Conservation (phyloP, 129 eudicot species). For the Artemisia argyi region DNA sequence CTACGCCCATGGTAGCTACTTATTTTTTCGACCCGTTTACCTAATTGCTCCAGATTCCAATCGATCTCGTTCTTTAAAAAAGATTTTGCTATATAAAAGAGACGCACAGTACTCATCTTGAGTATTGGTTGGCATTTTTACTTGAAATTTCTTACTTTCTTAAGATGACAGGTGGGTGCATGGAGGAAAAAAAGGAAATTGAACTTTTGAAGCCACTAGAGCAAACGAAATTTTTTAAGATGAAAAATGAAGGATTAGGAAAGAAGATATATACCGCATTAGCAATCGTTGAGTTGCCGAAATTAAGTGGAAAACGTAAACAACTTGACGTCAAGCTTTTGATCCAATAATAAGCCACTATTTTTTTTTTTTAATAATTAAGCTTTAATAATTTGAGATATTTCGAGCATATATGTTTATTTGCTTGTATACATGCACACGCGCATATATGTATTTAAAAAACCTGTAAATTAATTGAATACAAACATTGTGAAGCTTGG, state of each 20-base stretch:
- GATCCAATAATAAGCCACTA: slow-evolving; percentile 11
- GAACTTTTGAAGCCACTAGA: slow-evolving; percentile 10
- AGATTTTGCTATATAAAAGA: too few species aligned
- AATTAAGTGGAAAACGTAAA: slow-evolving; percentile 30
- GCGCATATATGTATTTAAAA: too few species aligned
- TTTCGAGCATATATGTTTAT: too few species aligned
- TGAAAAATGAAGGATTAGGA: background rate
- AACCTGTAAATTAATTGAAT: too few species aligned
- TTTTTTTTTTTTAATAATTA: background rate
- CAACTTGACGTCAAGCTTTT: slow-evolving; percentile 22
- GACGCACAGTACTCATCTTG: too few species aligned
- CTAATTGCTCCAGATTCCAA: background rate
- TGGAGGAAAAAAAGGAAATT: slow-evolving; percentile 1
- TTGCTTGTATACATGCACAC: too few species aligned
- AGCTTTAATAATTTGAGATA: too few species aligned
- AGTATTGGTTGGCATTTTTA: background rate
- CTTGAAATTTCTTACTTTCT: background rate
- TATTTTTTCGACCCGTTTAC: background rate
- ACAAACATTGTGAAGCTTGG: too few species aligned
- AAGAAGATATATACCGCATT: slow-evolving; percentile 24
- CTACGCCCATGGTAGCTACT: too few species aligned
- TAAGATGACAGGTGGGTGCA: background rate
- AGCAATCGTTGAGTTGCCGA: slow-evolving; percentile 17
- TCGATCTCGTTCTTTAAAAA: background rate
- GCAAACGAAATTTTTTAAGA: slow-evolving; percentile 6